phyloP scores from a whole-genome alignment of 2,329 filamentous ascomycete species.

The Aspergillus ruber region DNA sequence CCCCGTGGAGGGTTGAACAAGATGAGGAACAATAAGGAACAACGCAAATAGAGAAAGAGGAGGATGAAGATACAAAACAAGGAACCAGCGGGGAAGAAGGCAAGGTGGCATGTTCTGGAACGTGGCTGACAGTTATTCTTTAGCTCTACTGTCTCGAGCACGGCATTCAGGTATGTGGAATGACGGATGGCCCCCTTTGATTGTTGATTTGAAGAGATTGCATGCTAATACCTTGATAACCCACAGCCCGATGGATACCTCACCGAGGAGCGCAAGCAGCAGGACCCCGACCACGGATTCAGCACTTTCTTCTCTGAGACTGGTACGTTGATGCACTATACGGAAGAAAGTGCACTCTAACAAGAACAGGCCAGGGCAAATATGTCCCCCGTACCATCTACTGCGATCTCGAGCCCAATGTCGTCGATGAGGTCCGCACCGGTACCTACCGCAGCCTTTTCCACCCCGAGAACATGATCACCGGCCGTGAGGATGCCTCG shows the following conservation, averaged over 20 bases:
- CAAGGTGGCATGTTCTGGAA: too few species aligned
- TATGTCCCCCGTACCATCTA: conserved; percentile 99
- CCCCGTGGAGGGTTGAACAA: not conserved
- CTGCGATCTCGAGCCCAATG: conserved; percentile 99
- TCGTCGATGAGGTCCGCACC: conserved; percentile 98
- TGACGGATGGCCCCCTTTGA: conserved; percentile 13
- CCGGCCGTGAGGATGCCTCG: conserved; percentile 98
- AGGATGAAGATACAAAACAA: too few species aligned
- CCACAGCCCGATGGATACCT: conserved; percentile 92
- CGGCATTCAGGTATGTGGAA: conserved; percentile 80
- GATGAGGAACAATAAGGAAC: not conserved
- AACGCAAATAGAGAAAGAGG: too few species aligned
- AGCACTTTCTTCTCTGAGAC: conserved; percentile 99
- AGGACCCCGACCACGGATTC: conserved; percentile 92
- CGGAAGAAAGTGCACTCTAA: conserved; percentile 9
- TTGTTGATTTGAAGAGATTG: conserved; percentile 6
- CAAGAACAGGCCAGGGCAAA: conserved; percentile 77
- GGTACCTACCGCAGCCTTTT: conserved; percentile 93
- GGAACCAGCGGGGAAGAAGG: too few species aligned
- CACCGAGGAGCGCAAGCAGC: conserved; percentile 93
- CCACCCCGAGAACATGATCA: conserved; percentile 99
- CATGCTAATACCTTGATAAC: conserved; percentile 12
- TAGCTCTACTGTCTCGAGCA: conserved; percentile 99
- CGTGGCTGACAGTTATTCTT: conserved; percentile 29
- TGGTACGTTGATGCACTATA: conserved; percentile 54